Conservation (phyloP, 2,329 filamentous ascomycete species). For the Talaromyces sp. region DNA sequence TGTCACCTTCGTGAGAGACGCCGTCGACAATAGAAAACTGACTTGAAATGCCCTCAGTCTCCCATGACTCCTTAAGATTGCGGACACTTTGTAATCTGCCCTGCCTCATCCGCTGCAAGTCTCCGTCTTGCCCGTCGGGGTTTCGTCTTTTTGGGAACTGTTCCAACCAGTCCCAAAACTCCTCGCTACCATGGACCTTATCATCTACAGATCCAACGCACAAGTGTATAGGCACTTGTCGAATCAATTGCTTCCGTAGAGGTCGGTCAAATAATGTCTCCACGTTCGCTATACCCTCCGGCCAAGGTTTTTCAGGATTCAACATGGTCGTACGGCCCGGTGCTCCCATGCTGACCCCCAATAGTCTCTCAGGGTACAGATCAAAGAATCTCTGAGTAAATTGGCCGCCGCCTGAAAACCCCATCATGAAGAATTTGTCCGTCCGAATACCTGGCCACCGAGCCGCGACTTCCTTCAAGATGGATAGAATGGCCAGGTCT, state of each 20-base stretch:
- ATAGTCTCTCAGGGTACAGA: conserved; percentile 30
- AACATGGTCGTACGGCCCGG: conserved; percentile 29
- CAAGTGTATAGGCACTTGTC: background rate
- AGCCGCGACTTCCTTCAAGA: conserved; percentile 29
- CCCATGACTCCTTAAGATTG: background rate
- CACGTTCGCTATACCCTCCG: conserved; percentile 2
- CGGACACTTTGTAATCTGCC: background rate
- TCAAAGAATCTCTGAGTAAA: conserved; percentile 33
- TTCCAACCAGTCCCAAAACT: background rate
- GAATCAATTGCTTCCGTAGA: background rate
- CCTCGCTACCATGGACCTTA: background rate
- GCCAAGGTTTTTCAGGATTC: conserved; percentile 20
- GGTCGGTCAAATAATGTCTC: background rate
- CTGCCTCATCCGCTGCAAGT: background rate
- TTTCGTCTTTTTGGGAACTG: background rate
- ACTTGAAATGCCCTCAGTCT: background rate
- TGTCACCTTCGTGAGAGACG: background rate
- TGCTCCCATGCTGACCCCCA: conserved; percentile 30
- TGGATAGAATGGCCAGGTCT: conserved; percentile 28
- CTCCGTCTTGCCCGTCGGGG: background rate
- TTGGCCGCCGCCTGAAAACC: conserved; percentile 33
- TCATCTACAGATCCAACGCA: conserved; percentile 2
- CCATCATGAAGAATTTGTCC: conserved; percentile 28
- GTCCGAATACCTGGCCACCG: conserved; percentile 30
- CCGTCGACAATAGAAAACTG: background rate